Evolutionary conservation across 2,329 filamentous ascomycete species (phyloP), one percentile per base, ranked within the genome.

Genomic region (Sarocladiaceae sp.): DNA sequence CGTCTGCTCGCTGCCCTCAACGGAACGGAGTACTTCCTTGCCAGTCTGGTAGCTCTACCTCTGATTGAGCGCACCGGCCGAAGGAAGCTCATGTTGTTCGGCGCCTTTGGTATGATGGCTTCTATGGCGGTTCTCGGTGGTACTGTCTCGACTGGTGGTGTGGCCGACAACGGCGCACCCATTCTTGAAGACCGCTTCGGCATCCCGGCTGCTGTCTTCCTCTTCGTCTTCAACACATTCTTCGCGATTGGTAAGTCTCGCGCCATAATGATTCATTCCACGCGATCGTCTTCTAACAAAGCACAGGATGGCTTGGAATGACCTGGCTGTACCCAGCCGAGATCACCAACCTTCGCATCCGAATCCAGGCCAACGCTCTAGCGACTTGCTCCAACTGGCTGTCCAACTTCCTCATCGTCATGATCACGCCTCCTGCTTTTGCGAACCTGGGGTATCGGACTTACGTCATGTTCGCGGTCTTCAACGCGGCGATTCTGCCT

Each of bases 361-460:
- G 76, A 21, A 74, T 73, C 3, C 68, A 70, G 48, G 71, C 69
- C 44, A 78, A 79, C 64, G 75, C 73, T 2, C 60, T 80, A 5
- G 72, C 74, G 1, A 80, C 76, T 0, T 68, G 73, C 2, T 70
- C 68, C 44, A 80, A 81, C 62, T 81, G 78, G 78, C 63, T 69
- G 20, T 85, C 78, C 76, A 84, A 85, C 61, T 87, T 86, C 65
- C 67, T 85, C 52, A 75, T 79, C 50, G 76, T 79, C 0, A 88
- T 88, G 68, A 86, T 87, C 65, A 88, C 84, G 0, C 82, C 84
- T 1, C 86, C 85, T 58, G 87, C 88, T 29, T 67, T 83, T 10
- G 62, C 73, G 43, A 69, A 73, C 24, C 76, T 65, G 3, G 63
- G 61, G 10, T 74, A 64, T 49, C 66, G 67, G 16, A 70, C 70